Evolutionary conservation across 2,329 filamentous ascomycete genomes (phyloP).

Genomic region (Pseudophaeomoniella oleicola): DNA sequence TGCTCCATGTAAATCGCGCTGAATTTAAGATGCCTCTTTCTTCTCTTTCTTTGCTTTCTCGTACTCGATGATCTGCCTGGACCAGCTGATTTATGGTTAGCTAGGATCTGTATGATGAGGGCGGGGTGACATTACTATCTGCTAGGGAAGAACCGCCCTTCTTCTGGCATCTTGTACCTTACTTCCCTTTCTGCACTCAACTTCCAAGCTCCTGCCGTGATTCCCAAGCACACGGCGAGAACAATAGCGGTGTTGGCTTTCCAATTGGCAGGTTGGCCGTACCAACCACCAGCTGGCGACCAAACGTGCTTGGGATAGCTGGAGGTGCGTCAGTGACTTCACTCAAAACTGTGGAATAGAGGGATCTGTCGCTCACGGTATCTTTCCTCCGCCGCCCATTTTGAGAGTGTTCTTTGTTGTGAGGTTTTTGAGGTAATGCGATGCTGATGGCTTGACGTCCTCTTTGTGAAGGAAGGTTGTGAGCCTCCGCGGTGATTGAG

Average conservation of each 20-base stretch:
- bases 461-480: too few species aligned
- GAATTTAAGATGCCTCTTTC: conserved; percentile 1
- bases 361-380: conserved; percentile 35
- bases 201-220: conserved; percentile 54
- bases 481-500: conserved; percentile 4
- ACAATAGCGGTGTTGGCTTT: conserved; percentile 76
- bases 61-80: conserved; percentile 55
- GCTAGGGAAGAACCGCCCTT: conserved; percentile 67
- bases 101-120: too few species aligned
- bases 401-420: too few species aligned
- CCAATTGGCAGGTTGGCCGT: conserved; percentile 89
- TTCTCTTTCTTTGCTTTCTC: conserved; percentile 38
- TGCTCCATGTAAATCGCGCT: conserved; percentile 10
- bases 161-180: conserved; percentile 61
- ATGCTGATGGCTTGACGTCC: too few species aligned
- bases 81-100: conserved; percentile 46
- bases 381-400: conserved; percentile 66
- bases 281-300: conserved; percentile 97
- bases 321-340: conserved; percentile 3
- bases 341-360: background rate
- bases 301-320: conserved; percentile 99
- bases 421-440: too few species aligned
- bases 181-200: conserved; percentile 60
- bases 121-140: conserved; percentile 74
- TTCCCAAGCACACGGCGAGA: conserved; percentile 50